phyloP scores from a whole-genome alignment of 2,329 filamentous ascomycete species.

The Pseudogymnoascus sp. region DNA sequence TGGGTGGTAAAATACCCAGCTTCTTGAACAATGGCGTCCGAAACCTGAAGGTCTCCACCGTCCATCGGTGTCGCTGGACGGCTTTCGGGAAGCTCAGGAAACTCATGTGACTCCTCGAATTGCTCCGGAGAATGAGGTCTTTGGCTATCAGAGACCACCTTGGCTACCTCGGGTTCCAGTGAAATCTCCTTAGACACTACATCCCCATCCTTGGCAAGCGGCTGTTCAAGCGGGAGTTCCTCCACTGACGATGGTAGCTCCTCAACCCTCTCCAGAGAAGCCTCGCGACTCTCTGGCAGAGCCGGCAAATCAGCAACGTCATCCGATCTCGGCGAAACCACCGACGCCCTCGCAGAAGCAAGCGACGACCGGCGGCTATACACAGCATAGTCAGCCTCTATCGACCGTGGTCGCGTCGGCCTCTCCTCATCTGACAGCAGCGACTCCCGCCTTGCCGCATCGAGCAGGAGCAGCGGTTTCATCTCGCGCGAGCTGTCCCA shows the following conservation, averaged over 20 bases:
- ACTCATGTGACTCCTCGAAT: neutral
- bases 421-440: slow-evolving; percentile 21
- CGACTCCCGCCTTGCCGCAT: neutral
- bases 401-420: slow-evolving; percentile 16
- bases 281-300: slow-evolving; percentile 38
- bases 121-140: neutral
- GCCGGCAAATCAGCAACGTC: slow-evolving; percentile 29
- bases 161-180: neutral
- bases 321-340: neutral
- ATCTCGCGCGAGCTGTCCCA: slow-evolving; percentile 64
- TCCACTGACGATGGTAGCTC: neutral
- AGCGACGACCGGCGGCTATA: neutral
- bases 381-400: neutral
- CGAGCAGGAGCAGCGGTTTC: slow-evolving; percentile 50
- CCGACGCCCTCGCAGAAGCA: neutral
- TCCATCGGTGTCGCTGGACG: neutral
- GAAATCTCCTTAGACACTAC: neutral
- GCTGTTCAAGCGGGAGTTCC: neutral
- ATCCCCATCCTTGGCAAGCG: neutral
- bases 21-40: neutral
- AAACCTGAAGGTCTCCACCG: neutral
- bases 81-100: slow-evolving; percentile 7
- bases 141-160: neutral
- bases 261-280: slow-evolving; percentile 26
- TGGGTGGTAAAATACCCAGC: neutral